Evolutionary conservation across 331 rosid genomes (phyloP), one percentile per base, ranked within the genome.

Genomic region (Pyrus hybrid): DNA sequence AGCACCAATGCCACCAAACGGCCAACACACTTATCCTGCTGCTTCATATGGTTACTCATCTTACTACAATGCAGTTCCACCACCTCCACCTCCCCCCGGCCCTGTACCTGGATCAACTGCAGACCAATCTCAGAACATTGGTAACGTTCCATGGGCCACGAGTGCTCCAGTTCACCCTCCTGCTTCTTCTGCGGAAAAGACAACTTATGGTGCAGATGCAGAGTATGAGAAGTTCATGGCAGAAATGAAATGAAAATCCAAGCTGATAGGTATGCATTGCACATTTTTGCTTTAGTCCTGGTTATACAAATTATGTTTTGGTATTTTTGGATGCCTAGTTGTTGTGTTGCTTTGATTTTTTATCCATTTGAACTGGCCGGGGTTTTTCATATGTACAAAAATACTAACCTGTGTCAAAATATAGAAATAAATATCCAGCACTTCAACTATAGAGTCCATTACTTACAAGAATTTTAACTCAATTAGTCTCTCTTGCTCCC

Each of bases 151-250:
- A 26, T 87, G 96, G 93, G 89, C 95, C 37, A 60, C 93, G 75
- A 89, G 82, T 89, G 84, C 95, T 72, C 63, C 89, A 0, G 81
- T 76, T 72, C 95, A 87, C 14, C 90, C 91, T 67, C 88, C 91
- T 51, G 54, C 79, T 76, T 66, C 97, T 66, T 73, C 97, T 60
- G 82, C 86, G 1, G 97, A 89, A 82, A 89, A 83, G 77, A 25
- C 90, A 54, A 49, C 85, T 14, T 77, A 85, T 68, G 98, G 88
- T 67, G 90, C 96, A 63, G 97, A 95, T 75, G 88, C 97, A 8
- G 97, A 92, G 82, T 95, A 92, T 41, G 99, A 95, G 86, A 94
- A 87, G 83, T 94, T 94, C 89, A 95, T 95, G 99, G 91, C 97
- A 33, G 97, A 92, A 89, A 92, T 91, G 91, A 95, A 92, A 81